Conservation (phyloP, 768 basidiomycete species). For the Xerocomellus dryophilus region DNA sequence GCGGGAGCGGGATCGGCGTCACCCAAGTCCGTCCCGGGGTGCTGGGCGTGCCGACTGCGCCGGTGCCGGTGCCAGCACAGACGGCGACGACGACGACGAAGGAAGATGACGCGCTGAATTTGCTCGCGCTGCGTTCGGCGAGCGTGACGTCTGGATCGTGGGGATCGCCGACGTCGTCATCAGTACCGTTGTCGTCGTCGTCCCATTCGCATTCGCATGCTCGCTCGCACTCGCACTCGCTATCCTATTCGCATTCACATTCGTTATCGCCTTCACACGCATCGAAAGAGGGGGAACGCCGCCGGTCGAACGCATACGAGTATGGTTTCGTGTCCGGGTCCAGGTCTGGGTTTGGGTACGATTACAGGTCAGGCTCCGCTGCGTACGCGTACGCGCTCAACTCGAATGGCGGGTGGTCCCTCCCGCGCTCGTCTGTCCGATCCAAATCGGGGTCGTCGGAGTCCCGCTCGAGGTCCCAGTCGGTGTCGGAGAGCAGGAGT, state of each 20-base stretch:
- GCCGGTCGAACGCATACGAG: conserved; percentile 16
- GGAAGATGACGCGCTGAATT: conserved; percentile 27
- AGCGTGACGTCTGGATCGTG: conserved; percentile 1
- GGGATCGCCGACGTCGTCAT: conserved; percentile 11
- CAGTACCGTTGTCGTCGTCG: conserved; percentile 13
- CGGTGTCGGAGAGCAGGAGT: conserved; percentile 36
- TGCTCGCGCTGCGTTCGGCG: conserved; percentile 21
- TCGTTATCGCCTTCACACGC: conserved; percentile 1
- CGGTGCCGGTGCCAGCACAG: conserved; percentile 1
- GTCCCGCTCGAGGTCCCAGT: conserved; percentile 33
- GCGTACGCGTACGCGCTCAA: conserved; percentile 8
- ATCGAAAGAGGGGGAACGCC: conserved; percentile 5
- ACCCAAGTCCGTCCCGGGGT: conserved; percentile 62
- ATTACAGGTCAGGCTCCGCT: background rate
- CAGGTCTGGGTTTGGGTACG: background rate
- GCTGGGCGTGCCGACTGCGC: conserved; percentile 35
- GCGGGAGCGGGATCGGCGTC: conserved; percentile 36
- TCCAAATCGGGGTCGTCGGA: conserved; percentile 38
- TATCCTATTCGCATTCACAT: background rate
- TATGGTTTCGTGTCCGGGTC: background rate
- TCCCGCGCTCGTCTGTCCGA: conserved; percentile 52
- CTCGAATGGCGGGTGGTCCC: conserved; percentile 49
- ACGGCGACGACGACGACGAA: conserved; percentile 1
- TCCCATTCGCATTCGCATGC: background rate
- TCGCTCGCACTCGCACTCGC: background rate